Evolutionary conservation across 2,329 filamentous ascomycete species (phyloP), one percentile per base, ranked within the genome.

Genomic region (Colletotrichum echinochloae): DNA sequence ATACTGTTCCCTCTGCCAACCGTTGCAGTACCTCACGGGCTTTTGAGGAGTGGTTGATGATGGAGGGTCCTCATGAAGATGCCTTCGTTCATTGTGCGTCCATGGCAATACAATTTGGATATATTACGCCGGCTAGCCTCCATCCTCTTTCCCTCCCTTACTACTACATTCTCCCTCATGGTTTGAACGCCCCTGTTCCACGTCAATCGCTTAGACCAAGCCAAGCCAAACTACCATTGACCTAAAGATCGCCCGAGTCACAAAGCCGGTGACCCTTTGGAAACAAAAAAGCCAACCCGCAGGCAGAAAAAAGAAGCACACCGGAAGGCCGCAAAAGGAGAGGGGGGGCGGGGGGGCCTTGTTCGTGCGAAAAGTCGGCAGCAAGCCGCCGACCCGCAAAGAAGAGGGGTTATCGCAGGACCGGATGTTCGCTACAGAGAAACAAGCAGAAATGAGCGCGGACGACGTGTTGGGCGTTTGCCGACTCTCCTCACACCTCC

Each of bases 61-160:
- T 8, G 16, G 20, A 23, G 20, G 1, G 30, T 37, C 5, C 5
- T 23, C 28, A n/a, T 37, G 5, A 51, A 51, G 7, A 35, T 35
- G 28, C 44, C 23, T 23, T 23, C 44, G 11, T 35, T 51, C 16
- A 28, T 49, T 30, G 28, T 35, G 12, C 33, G n/a, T 16, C 20
- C 30, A n/a, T 49, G 30, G 59, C 59, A 39, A 46, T 61, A 51
- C 44, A 61, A 51, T 61, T 14, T 48, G 59, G 30, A 51, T 28
- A 51, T 61, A 46, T 16, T 61, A 26, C 46, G 51, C 23, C 37
- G 30, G 23, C 14, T 26, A 30, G n/a, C 37, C 26, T 30, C 16
- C 35, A 30, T n/a, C 5, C 14, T 7, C 46, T 3, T 7, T 4
- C 16, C 44, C 2, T 7, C 7, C 16, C 52, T 5, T 26, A 11